Percentiles rank a stretch among this genome's conserved stretches.
These are phyloP conservation scores for Neopestalotiopsis rosae DNA, from an alignment of 2,329 filamentous ascomycete genomes.

Conservation along the genomic window DNA sequence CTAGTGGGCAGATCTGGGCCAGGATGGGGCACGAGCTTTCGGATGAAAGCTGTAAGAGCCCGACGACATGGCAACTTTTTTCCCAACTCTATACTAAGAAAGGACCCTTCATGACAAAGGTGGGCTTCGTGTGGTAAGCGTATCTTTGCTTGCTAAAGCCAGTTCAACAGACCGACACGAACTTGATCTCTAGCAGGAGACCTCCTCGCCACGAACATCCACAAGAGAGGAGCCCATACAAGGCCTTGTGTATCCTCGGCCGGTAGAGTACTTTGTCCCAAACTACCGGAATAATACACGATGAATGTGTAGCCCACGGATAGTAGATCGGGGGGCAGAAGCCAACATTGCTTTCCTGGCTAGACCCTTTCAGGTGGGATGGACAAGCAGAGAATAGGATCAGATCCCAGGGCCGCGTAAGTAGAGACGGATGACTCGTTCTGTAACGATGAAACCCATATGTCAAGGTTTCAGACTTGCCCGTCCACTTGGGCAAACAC, in stretches of 20 bases:
- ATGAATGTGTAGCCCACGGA: neutral
- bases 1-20: constrained; percentile 9
- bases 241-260: neutral
- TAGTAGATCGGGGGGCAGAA: neutral
- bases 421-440: constrained; percentile 8
- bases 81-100: neutral
- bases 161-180: neutral
- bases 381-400: neutral
- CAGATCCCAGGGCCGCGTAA: constrained; percentile 12
- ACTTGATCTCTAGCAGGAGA: neutral
- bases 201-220: neutral
- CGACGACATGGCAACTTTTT: neutral
- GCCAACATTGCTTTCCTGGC: neutral
- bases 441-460: constrained; percentile 14
- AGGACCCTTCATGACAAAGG: constrained; percentile 5
- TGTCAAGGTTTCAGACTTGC: constrained; percentile 19
- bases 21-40: constrained; percentile 11
- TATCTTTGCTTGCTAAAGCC: constrained; percentile 4
- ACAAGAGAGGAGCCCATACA: neutral
- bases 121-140: neutral
- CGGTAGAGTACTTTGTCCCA: neutral
- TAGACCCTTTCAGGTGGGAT: neutral
- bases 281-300: neutral
- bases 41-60: constrained; percentile 13
- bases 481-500: constrained; percentile 14